Evolutionary conservation across 345 rosid species (phyloP).

Genomic region (Euphorbia lathyris): DNA sequence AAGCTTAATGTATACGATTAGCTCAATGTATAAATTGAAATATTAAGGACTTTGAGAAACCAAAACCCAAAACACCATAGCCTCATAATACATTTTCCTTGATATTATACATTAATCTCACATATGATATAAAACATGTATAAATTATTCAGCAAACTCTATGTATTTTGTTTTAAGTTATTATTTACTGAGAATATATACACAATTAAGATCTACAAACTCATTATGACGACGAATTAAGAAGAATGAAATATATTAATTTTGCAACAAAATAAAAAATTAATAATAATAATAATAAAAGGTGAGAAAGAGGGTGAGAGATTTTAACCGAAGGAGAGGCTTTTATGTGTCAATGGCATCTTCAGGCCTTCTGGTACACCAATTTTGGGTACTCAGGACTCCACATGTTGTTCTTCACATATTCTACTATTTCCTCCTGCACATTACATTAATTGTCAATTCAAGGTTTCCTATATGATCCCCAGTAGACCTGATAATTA

Average conservation of each 20-base stretch:
- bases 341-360: background rate
- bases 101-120: background rate
- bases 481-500: no score
- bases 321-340: background rate
- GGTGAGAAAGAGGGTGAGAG: no score
- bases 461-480: no score
- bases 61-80: no score
- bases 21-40: no score
- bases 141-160: no score
- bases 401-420: conserved; percentile 88
- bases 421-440: conserved; percentile 69
- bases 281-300: no score
- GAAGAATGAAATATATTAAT: background rate
- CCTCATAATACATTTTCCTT: no score
- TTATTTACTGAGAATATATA: background rate
- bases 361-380: conserved; percentile 57
- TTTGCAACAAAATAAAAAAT: background rate
- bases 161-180: background rate
- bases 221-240: background rate
- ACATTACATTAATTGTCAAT: background rate
- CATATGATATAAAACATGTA: no score
- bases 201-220: background rate
- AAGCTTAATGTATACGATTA: no score
- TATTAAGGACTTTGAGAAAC: no score
- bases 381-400: conserved; percentile 77